A percentile compares a stretch with the other conserved stretches of the same genome.
Conservation (phyloP, 345 rosid genomes). For the Acer campestre region DNA sequence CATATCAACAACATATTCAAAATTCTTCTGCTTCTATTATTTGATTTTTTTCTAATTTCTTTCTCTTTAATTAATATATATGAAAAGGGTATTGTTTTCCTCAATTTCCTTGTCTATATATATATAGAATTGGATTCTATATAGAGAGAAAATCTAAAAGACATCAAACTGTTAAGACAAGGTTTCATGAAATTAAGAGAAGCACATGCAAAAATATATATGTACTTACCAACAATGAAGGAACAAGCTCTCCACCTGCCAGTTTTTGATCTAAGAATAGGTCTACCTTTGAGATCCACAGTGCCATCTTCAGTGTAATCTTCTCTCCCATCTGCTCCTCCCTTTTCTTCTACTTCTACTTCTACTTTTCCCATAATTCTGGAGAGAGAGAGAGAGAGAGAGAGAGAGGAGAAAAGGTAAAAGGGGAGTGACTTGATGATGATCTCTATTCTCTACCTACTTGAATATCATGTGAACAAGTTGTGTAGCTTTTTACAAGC, state of each 20-base stretch:
- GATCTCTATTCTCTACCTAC: not conserved
- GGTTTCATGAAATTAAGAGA: too few relatives aligned
- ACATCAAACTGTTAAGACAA: too few relatives aligned
- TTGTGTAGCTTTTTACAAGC: not conserved
- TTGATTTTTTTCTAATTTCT: too few relatives aligned
- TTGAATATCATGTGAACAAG: constrained; percentile 16
- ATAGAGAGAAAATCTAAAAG: not conserved
- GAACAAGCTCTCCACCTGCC: constrained; percentile 65
- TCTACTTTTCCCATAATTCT: constrained; percentile 29
- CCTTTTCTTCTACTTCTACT: constrained; percentile 40
- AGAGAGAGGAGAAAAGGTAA: not conserved
- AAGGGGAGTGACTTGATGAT: not conserved
- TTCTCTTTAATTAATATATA: too few relatives aligned
- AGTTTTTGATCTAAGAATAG: constrained; percentile 50
- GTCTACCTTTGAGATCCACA: constrained; percentile 53
- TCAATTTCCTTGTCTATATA: too few relatives aligned
- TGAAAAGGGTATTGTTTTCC: too few relatives aligned
- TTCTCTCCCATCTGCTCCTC: constrained; percentile 25
- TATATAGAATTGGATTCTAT: too few relatives aligned
- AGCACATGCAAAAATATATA: not conserved
- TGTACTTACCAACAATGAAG: constrained; percentile 53
- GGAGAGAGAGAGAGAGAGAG: not conserved
- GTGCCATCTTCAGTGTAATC: constrained; percentile 60
- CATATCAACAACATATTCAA: too few relatives aligned
- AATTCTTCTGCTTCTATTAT: too few relatives aligned